phyloP scores from a whole-genome alignment of 192 early-diverging fungal species.

The Chytriomyces confervae region DNA sequence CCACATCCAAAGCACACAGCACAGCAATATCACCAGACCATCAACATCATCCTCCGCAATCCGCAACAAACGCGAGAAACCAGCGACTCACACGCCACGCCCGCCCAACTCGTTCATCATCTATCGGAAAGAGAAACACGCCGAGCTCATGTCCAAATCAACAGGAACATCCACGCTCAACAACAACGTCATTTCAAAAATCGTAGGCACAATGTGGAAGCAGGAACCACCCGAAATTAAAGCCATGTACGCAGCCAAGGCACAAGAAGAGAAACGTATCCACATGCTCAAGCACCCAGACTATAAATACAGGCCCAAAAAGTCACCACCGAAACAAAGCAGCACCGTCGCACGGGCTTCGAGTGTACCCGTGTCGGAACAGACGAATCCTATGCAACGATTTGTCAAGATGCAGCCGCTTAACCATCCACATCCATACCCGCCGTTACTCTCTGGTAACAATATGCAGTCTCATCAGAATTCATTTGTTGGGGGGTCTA shows the following conservation, averaged over 20 bases:
- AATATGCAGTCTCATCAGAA: background rate
- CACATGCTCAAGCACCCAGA: conserved; percentile 63
- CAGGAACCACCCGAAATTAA: conserved; percentile 58
- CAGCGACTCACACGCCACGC: conserved; percentile 14
- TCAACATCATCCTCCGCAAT: background rate
- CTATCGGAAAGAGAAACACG: conserved; percentile 65
- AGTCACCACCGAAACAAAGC: conserved; percentile 43
- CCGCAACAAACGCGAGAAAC: conserved; percentile 20
- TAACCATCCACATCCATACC: too few species aligned
- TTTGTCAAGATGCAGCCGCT: too few species aligned
- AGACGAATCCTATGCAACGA: too few species aligned
- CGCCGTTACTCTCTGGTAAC: too few species aligned
- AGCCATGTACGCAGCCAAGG: conserved; percentile 51
- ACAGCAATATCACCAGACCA: conserved; percentile 3
- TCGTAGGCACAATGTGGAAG: conserved; percentile 64
- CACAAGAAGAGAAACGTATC: conserved; percentile 57
- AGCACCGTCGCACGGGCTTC: conserved; percentile 7
- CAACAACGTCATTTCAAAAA: conserved; percentile 64
- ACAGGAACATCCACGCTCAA: conserved; percentile 48
- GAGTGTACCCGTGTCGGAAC: too few species aligned
- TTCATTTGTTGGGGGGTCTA: background rate
- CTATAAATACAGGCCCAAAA: conserved; percentile 66
- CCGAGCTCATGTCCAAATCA: conserved; percentile 50
- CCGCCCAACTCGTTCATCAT: conserved; percentile 64
- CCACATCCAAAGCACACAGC: background rate